Base-by-base conservation (phyloP, 345 rosid genomes). In the Euphorbia lathyris region DNA sequence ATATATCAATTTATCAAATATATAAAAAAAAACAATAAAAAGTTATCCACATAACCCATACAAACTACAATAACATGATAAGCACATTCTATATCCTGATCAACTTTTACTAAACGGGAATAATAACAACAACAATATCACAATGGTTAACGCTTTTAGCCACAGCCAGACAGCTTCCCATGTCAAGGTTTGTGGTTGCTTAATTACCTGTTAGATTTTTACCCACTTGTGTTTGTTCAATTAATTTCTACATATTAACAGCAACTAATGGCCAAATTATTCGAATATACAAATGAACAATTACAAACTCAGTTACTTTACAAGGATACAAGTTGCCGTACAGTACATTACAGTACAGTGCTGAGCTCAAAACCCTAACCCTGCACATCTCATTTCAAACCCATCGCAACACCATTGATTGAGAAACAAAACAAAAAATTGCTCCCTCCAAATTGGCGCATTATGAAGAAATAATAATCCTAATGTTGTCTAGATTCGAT, bases 401-500 rank as follows among this genome's bases (percentile, higher is more conserved):
- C n/a, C n/a, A n/a, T n/a, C n/a, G n/a, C n/a, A n/a, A n/a, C n/a
- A n/a, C n/a, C n/a, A n/a, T n/a, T n/a, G n/a, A n/a, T n/a, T n/a
- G n/a, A 7, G 26, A 58, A 7, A 9, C 62, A 9, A 16, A 2
- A 62, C 14, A 7, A 43, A 56, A 30, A 29, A 26, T 30, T 27
- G 47, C 47, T 56, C 56, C 51, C 9, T 22, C 63, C 63, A 22
- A 0, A 22, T 23, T 14, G 27, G 58, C 59, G 53, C 52, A 26
- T 45, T 38, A 62, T 43, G 55, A 67, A 60, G 22, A 26, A 55
- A 67, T 22, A 75, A 70, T 40, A 25, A 45, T 58, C 1, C 36
- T 62, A 42, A 3, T 57, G 52, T 74, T 66, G 53, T 42, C 76
- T 65, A 45, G 75, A 68, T 63, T 67, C 79, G 57, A 87, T 88